phyloP scores from a whole-genome alignment of 345 rosid genomes.

The Clarkia xantiana region DNA sequence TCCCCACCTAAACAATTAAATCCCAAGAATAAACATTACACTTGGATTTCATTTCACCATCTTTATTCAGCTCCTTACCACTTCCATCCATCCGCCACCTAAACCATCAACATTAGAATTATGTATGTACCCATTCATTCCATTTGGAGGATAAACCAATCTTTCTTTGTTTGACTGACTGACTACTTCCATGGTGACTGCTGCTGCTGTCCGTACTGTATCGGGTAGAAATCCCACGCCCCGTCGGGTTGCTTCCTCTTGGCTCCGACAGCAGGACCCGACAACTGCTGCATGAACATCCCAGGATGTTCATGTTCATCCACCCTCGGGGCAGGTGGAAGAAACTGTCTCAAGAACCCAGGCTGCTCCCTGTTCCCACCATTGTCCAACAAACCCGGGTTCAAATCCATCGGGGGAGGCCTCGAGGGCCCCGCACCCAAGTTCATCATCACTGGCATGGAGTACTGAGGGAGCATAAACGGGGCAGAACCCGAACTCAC shows the following conservation, averaged over 20 bases:
- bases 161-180: too few species aligned
- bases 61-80: too few species aligned
- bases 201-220: slow-evolving; percentile 26
- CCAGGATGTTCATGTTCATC: slow-evolving; percentile 42
- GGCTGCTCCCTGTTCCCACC: slow-evolving; percentile 40
- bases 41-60: too few species aligned
- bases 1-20: too few species aligned
- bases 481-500: slow-evolving; percentile 45
- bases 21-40: too few species aligned
- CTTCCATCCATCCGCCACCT: too few species aligned
- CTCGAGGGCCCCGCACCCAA: slow-evolving; percentile 43
- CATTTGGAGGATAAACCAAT: too few species aligned
- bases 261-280: slow-evolving; percentile 47
- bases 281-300: slow-evolving; percentile 37
- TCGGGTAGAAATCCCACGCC: slow-evolving; percentile 44
- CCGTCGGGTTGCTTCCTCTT: slow-evolving; percentile 82
- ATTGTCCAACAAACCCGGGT: slow-evolving; percentile 46
- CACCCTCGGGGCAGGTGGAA: slow-evolving; percentile 41
- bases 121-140: too few species aligned
- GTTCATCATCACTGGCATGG: slow-evolving; percentile 54
- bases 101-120: too few species aligned
- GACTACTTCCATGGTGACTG: slow-evolving; percentile 62
- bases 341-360: slow-evolving; percentile 39
- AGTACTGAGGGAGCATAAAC: slow-evolving; percentile 27
- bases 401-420: slow-evolving; percentile 45